Conservation (phyloP, 2,329 filamentous ascomycete species). For the Stemphylium lycopersici region DNA sequence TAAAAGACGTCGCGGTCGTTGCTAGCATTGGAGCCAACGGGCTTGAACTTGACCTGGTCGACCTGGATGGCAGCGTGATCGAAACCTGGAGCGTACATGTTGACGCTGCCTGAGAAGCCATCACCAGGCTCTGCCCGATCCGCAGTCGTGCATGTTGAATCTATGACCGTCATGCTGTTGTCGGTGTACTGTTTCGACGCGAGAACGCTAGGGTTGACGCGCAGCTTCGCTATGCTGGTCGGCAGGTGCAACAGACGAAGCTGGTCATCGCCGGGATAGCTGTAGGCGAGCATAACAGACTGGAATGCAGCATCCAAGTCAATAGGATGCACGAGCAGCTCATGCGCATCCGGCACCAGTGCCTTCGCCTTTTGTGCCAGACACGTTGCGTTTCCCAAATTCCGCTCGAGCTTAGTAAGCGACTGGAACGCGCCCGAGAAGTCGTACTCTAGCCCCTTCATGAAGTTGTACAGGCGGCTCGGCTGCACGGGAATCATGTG, state of each 20-base stretch:
- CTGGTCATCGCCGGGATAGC: constrained; percentile 36
- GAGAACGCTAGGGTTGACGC: constrained; percentile 20
- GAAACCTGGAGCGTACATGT: neutral
- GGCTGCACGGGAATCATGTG: neutral
- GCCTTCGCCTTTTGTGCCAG: neutral
- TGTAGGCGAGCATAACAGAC: constrained; percentile 34
- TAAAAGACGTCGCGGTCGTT: neutral
- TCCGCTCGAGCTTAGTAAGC: neutral
- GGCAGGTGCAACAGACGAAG: constrained; percentile 16
- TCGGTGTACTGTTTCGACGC: neutral
- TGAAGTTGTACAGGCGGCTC: neutral
- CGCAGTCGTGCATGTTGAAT: neutral
- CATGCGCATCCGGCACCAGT: neutral
- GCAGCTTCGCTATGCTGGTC: constrained; percentile 23
- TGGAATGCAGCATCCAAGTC: constrained; percentile 43
- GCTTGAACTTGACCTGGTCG: neutral
- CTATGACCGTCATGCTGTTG: neutral
- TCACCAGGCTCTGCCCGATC: neutral
- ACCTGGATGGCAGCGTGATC: neutral
- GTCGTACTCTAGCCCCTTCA: neutral
- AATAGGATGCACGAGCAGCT: constrained; percentile 31
- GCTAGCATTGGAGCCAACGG: neutral
- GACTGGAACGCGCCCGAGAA: neutral
- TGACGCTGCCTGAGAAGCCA: neutral
- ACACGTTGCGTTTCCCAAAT: neutral